These are phyloP conservation scores for Gentiana macrophylla DNA, from an alignment of 257 asterid species.

Conservation along the genomic window DNA sequence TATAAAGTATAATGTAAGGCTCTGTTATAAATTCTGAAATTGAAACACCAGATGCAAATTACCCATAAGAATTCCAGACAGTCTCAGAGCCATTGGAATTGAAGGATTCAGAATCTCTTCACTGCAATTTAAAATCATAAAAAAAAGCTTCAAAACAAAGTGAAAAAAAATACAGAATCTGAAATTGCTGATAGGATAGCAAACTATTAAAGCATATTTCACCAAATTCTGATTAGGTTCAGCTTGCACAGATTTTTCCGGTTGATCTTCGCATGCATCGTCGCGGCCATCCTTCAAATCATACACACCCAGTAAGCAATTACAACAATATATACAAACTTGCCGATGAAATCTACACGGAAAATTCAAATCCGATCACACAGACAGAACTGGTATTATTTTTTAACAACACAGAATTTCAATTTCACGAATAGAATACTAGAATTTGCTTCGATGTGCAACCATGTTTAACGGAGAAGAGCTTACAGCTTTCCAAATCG, in stretches of 20 bases:
- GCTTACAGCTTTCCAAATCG: background rate
- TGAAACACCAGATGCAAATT: background rate
- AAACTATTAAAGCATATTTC: background rate
- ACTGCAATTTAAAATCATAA: conserved; percentile 17
- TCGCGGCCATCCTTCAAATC: conserved; percentile 90
- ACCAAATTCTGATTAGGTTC: conserved; percentile 79
- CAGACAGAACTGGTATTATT: too few relatives aligned
- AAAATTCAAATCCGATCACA: background rate
- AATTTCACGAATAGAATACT: background rate
- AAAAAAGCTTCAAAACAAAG: background rate
- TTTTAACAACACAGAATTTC: background rate
- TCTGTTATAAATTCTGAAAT: background rate
- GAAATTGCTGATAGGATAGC: background rate
- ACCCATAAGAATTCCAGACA: conserved; percentile 98
- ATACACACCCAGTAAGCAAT: background rate
- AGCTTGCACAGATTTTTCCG: conserved; percentile 63
- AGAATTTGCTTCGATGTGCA: background rate
- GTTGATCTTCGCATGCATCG: conserved; percentile 68
- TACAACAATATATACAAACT: too few relatives aligned
- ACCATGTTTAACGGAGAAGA: background rate
- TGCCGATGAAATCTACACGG: background rate
- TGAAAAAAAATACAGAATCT: too few relatives aligned
- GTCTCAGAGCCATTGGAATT: conserved; percentile 95
- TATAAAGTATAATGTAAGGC: background rate
- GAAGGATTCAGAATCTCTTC: conserved; percentile 87